These are phyloP conservation scores for Drosera capensis DNA, from an alignment of 148 eudicot genomes.

Conservation along the genomic window DNA sequence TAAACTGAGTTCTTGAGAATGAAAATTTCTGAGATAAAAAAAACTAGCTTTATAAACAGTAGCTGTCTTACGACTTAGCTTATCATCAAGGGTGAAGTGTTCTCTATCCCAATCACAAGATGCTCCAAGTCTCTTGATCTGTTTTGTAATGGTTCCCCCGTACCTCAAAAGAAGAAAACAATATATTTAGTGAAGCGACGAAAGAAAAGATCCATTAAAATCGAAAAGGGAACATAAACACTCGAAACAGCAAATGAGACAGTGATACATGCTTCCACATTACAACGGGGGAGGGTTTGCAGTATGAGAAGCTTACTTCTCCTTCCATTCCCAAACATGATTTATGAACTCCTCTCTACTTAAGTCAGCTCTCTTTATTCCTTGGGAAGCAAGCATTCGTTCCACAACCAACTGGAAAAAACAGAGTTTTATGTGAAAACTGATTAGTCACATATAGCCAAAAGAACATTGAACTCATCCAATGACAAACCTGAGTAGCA, in stretches of 20 bases:
- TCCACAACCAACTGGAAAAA: conserved; percentile 90
- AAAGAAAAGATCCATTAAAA: background rate
- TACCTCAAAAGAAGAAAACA: conserved; percentile 36
- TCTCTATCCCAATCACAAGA: conserved; percentile 98
- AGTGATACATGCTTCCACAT: background rate
- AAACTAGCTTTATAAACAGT: conserved; percentile 9
- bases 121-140: conserved; percentile 98
- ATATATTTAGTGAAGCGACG: background rate
- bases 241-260: background rate
- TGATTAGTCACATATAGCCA: background rate
- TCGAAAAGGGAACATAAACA: too few species aligned
- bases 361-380: conserved; percentile 76
- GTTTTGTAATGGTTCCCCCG: conserved; percentile 93
- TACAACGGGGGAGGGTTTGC: background rate
- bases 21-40: too few species aligned
- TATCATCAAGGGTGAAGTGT: conserved; percentile 91
- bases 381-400: conserved; percentile 90
- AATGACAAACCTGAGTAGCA: conserved; percentile 82
- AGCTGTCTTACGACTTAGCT: conserved; percentile 94
- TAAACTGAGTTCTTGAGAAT: too few species aligned
- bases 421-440: background rate
- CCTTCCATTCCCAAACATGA: conserved; percentile 98
- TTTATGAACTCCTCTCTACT: conserved; percentile 75
- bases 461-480: background rate
- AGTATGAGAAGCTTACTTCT: conserved; percentile 6